These are phyloP conservation scores for Psilocybe cubensis DNA, from an alignment of 768 basidiomycete genomes.

Conservation along the genomic window DNA sequence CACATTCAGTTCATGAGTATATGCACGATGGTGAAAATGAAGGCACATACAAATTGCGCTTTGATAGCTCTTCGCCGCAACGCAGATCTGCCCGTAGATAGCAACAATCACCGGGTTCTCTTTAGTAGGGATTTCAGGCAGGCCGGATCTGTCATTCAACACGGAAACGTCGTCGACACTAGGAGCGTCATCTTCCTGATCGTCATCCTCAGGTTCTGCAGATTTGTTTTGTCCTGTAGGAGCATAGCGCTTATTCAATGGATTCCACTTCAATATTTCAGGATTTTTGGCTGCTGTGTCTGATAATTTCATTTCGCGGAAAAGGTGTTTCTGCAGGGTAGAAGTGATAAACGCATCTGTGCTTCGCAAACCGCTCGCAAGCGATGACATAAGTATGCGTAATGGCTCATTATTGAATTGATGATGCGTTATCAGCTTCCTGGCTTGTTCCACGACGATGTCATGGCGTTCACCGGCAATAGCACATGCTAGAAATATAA, in stretches of 20 bases:
- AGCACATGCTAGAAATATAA: constrained; percentile 63
- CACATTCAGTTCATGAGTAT: not conserved
- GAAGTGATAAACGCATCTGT: constrained; percentile 79
- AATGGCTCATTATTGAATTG: constrained; percentile 90
- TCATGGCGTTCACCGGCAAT: constrained; percentile 57
- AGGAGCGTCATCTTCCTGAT: constrained; percentile 36
- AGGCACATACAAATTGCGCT: constrained; percentile 80
- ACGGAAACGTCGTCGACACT: constrained; percentile 28
- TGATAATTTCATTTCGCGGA: constrained; percentile 75
- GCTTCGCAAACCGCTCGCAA: constrained; percentile 71
- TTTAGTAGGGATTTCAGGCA: constrained; percentile 60
- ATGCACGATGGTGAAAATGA: not conserved
- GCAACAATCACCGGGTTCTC: constrained; percentile 71
- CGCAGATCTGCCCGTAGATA: constrained; percentile 82
- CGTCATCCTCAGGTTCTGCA: constrained; percentile 43
- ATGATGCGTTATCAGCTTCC: constrained; percentile 72
- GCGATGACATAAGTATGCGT: constrained; percentile 72
- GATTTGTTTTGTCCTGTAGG: constrained; percentile 41
- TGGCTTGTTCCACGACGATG: constrained; percentile 71
- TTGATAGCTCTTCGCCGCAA: constrained; percentile 87
- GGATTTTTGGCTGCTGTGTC: constrained; percentile 69
- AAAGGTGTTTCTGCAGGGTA: constrained; percentile 82
- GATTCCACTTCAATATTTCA: constrained; percentile 66
- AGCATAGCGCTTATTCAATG: constrained; percentile 58
- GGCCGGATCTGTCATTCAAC: constrained; percentile 10